Evolutionary conservation across 768 basidiomycete genomes (phyloP).

Genomic region (Suillus paluster): DNA sequence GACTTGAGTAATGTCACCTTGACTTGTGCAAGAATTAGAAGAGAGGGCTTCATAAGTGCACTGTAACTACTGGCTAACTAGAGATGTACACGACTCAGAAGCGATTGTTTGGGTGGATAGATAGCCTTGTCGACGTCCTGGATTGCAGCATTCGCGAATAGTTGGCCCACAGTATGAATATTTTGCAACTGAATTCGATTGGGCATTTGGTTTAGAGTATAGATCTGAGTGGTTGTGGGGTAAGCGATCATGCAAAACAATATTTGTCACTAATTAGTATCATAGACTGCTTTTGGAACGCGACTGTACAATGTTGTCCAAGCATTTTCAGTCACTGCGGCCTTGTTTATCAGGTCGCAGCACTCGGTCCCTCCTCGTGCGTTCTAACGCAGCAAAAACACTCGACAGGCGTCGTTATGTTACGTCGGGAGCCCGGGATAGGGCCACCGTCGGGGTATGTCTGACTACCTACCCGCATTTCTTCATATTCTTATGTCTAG

Average conservation of each 20-base stretch:
- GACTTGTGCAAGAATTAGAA: conserved; percentile 43
- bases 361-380: neutral
- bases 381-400: neutral
- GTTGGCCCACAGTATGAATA: conserved; percentile 59
- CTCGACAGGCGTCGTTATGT: neutral
- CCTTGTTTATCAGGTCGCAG: neutral
- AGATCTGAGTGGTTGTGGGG: neutral
- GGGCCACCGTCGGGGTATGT: conserved; percentile 39
- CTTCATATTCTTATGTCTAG: neutral
- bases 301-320: conserved; percentile 4
- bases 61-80: conserved; percentile 51
- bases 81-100: conserved; percentile 67
- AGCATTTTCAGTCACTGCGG: neutral
- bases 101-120: conserved; percentile 41
- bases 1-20: conserved; percentile 79
- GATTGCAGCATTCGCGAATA: conserved; percentile 52
- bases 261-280: no score
- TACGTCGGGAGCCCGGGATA: conserved; percentile 35
- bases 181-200: conserved; percentile 39
- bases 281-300: conserved; percentile 1
- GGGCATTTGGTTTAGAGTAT: conserved; percentile 19
- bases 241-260: no score
- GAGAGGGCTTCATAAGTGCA: neutral
- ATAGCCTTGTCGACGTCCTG: conserved; percentile 36
- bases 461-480: neutral